Conservation (phyloP, 441 rosid genomes). For the Francoa sonchifolia region DNA sequence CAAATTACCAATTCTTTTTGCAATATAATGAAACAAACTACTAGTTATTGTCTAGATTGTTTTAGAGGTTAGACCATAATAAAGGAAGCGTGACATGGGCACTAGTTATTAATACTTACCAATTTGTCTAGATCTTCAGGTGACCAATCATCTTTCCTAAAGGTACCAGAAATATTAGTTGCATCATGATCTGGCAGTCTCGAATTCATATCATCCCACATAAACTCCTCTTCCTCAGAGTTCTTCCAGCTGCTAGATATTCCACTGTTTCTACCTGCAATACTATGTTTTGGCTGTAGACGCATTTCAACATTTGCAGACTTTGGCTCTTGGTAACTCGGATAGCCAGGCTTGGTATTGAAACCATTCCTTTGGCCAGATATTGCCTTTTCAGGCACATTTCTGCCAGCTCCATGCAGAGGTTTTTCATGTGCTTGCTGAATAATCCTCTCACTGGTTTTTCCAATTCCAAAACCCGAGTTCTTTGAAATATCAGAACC, state of each 20-base stretch:
- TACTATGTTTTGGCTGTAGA: conserved; percentile 24
- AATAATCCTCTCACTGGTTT: conserved; percentile 36
- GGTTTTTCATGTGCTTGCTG: conserved; percentile 48
- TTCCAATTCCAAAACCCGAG: conserved; percentile 43
- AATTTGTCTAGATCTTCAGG: conserved; percentile 49
- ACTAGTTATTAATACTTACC: conserved; percentile 34
- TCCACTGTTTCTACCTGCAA: conserved; percentile 32
- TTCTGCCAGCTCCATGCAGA: conserved; percentile 42
- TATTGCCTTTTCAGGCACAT: conserved; percentile 31
- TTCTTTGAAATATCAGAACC: conserved; percentile 46
- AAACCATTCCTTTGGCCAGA: conserved; percentile 59
- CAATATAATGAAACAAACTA: too few relatives aligned
- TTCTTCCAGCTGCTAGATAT: conserved; percentile 73
- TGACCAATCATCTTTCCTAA: conserved; percentile 42
- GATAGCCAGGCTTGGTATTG: conserved; percentile 35
- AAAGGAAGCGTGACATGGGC: too few relatives aligned
- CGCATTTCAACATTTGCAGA: conserved; percentile 27
- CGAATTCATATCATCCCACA: conserved; percentile 82
- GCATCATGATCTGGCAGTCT: conserved; percentile 51
- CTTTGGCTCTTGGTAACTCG: conserved; percentile 34
- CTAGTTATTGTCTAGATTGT: too few relatives aligned
- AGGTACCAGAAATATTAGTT: conserved; percentile 26
- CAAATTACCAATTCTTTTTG: too few relatives aligned
- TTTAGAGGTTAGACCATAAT: too few relatives aligned
- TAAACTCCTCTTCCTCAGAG: conserved; percentile 90